phyloP scores from a whole-genome alignment of 345 rosid genomes.

The Ceriops decandra region DNA sequence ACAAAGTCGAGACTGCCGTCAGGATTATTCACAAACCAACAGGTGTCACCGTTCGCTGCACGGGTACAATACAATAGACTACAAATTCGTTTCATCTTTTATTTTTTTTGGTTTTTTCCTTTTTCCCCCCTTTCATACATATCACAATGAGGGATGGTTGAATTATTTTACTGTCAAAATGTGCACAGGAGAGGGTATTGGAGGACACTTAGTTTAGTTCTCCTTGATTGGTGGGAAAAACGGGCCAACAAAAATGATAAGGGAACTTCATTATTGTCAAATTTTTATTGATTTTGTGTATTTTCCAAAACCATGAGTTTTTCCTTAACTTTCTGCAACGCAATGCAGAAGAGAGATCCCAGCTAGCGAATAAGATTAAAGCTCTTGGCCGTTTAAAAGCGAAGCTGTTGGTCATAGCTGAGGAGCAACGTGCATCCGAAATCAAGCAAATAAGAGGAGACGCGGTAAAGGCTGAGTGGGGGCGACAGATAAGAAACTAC shows the following conservation, averaged over 20 bases:
- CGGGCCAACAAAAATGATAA: too few relatives aligned
- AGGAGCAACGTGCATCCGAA: conserved; percentile 86
- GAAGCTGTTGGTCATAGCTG: conserved; percentile 79
- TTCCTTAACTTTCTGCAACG: not conserved
- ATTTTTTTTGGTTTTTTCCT: not conserved
- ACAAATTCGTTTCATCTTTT: not conserved
- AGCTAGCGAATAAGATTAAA: conserved; percentile 79
- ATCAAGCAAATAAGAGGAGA: conserved; percentile 95
- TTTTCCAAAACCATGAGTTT: not conserved
- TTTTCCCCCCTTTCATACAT: too few relatives aligned
- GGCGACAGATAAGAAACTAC: conserved; percentile 87
- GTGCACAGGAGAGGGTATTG: too few relatives aligned
- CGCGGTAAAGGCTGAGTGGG: conserved; percentile 96
- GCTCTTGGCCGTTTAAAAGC: conserved; percentile 80
- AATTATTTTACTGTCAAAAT: too few relatives aligned
- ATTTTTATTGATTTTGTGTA: not conserved
- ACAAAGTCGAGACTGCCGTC: conserved; percentile 93
- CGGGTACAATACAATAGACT: conserved; percentile 40
- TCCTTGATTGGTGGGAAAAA: too few relatives aligned
- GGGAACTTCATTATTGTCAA: too few relatives aligned
- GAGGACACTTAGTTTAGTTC: too few relatives aligned
- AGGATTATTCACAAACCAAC: conserved; percentile 87
- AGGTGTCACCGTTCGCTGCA: conserved; percentile 81
- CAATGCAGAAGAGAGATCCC: conserved; percentile 83
- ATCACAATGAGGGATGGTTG: too few relatives aligned